Evolutionary conservation across 2,329 filamentous ascomycete genomes (phyloP).

Genomic region (Furcasterigmium sp.): DNA sequence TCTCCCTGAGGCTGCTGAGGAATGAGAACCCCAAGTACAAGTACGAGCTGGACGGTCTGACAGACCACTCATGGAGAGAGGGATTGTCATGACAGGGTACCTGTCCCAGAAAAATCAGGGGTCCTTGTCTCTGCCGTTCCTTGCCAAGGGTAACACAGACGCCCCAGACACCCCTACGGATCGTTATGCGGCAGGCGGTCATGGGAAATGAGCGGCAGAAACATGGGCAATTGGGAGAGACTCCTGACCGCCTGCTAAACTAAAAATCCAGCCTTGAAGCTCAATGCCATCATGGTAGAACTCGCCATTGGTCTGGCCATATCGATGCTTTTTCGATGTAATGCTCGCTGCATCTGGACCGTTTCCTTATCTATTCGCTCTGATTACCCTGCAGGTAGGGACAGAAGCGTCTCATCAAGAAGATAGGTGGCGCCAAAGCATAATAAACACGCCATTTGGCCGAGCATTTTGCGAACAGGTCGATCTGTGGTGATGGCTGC

Average conservation of each 20-base stretch:
- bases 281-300: no score
- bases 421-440: background rate
- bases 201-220: background rate
- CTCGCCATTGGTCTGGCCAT: no score
- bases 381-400: no score
- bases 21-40: no score
- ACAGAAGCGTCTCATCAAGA: no score
- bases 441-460: conserved; percentile 1
- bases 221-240: background rate
- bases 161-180: background rate
- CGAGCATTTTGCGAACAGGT: background rate
- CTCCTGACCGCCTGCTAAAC: background rate
- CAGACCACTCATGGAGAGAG: no score
- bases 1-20: no score
- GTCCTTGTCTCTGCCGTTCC: background rate
- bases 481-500: background rate
- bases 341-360: background rate
- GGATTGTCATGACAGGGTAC: background rate
- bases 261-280: no score
- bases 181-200: background rate
- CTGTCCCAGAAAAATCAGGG: background rate
- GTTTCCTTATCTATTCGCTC: no score
- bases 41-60: no score
- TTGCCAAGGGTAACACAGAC: background rate
- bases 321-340: no score